Conservation (phyloP, 257 asterid genomes). For the Solanum peruvianum region DNA sequence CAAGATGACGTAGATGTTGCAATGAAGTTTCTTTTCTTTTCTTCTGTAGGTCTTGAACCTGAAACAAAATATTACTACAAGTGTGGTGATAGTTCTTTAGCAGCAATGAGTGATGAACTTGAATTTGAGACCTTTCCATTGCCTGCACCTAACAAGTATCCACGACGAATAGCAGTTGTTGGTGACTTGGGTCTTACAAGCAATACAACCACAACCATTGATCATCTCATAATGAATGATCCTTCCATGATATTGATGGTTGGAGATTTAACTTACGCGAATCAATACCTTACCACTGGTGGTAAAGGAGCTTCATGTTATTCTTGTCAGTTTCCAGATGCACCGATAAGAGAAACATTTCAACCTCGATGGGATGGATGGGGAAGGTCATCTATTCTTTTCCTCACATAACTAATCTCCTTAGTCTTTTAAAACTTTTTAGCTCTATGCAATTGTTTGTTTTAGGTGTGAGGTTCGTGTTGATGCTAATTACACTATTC, state of each 20-base stretch:
- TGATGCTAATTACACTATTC: no score
- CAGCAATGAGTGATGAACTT: constrained; percentile 58
- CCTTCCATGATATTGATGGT: constrained; percentile 62
- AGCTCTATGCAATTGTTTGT: neutral
- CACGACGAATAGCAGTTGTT: constrained; percentile 53
- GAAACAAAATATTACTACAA: constrained; percentile 60
- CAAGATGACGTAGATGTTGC: neutral
- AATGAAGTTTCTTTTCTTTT: neutral
- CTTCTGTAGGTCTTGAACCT: constrained; percentile 53
- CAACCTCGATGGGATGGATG: constrained; percentile 95
- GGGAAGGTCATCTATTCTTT: constrained; percentile 51
- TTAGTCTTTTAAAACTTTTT: neutral
- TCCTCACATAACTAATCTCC: neutral
- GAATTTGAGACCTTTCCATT: constrained; percentile 50
- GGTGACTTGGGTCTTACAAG: constrained; percentile 84
- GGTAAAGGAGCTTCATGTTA: constrained; percentile 71
- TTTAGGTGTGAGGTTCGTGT: neutral
- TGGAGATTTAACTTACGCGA: constrained; percentile 72
- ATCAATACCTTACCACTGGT: constrained; percentile 69
- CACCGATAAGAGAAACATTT: constrained; percentile 70
- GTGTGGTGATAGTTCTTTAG: constrained; percentile 71
- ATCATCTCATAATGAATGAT: constrained; percentile 52
- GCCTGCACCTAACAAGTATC: constrained; percentile 48
- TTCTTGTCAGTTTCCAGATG: constrained; percentile 58
- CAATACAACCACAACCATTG: constrained; percentile 65